Conservation (phyloP, 164 flowering plant species). For the Stephania cephalantha region DNA sequence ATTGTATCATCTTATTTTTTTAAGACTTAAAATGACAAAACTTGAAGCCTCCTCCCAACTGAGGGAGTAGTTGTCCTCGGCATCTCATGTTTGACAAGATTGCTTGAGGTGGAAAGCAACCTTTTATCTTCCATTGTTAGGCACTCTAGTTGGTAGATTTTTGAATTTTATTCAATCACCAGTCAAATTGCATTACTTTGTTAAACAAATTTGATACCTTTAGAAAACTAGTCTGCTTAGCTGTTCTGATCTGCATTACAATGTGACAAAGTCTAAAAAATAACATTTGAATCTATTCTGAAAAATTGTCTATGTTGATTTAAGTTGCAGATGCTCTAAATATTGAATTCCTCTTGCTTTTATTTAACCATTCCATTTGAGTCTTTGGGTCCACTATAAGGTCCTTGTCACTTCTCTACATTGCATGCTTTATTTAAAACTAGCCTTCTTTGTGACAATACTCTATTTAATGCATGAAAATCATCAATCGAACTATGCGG, state of each 20-base stretch:
- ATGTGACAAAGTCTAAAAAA: not conserved
- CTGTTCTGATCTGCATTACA: not conserved
- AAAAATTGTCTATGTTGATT: not conserved
- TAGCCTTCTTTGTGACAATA: not conserved
- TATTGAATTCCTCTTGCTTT: not conserved
- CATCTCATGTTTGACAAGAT: not conserved
- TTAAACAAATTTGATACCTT: not conserved
- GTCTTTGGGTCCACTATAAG: not conserved
- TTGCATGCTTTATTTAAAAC: not conserved
- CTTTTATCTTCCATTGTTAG: not conserved
- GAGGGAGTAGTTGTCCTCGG: not conserved
- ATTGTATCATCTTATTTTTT: too few relatives aligned
- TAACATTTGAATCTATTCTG: not conserved
- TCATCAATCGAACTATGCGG: not conserved
- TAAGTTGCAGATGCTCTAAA: not conserved
- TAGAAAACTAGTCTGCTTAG: not conserved
- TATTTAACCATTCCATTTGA: not conserved
- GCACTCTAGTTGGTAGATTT: not conserved
- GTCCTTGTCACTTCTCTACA: not conserved
- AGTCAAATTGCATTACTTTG: not conserved
- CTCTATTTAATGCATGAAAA: not conserved
- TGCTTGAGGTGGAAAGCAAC: slow-evolving; percentile 1
- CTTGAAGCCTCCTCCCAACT: not conserved
- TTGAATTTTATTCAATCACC: not conserved
- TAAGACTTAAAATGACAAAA: not conserved